Evolutionary conservation across 164 flowering plant species (phyloP).

Genomic region (Aristolochia californica): DNA sequence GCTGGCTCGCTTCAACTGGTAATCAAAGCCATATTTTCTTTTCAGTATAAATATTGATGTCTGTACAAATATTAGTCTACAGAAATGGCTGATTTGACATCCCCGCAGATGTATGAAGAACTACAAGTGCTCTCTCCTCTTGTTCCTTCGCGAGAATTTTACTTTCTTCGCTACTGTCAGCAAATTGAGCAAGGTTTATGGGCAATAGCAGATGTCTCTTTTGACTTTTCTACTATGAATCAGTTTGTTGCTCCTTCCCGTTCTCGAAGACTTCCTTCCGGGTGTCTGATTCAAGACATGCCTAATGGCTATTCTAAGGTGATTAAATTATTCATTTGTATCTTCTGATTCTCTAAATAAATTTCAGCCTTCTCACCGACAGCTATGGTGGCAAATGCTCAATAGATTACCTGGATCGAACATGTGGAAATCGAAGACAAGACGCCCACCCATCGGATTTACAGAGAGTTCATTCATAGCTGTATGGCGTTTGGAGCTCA

Average conservation of each 20-base stretch:
- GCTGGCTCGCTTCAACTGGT: conserved; percentile 71
- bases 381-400: background rate
- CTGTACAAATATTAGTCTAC: too few species aligned
- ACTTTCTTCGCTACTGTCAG: conserved; percentile 77
- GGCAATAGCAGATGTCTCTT: conserved; percentile 79
- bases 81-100: background rate
- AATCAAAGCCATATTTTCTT: background rate
- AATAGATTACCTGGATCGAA: conserved; percentile 50
- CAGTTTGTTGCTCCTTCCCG: conserved; percentile 13
- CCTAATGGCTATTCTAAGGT: conserved; percentile 76
- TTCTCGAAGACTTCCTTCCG: conserved; percentile 79
- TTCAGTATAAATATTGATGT: too few species aligned
- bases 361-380: background rate
- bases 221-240: conserved; percentile 30
- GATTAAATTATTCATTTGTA: background rate
- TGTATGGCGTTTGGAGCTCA: conserved; percentile 48
- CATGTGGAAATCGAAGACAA: conserved; percentile 40
- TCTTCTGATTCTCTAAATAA: background rate
- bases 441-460: conserved; percentile 19
- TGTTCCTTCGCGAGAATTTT: conserved; percentile 52
- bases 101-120: conserved; percentile 67
- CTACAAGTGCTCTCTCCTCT: conserved; percentile 66
- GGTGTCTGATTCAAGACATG: conserved; percentile 69
- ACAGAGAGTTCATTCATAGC: conserved; percentile 25
- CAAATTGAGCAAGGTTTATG: conserved; percentile 62